phyloP scores from a whole-genome alignment of 768 basidiomycete species.

The Scleroderma bovista region DNA sequence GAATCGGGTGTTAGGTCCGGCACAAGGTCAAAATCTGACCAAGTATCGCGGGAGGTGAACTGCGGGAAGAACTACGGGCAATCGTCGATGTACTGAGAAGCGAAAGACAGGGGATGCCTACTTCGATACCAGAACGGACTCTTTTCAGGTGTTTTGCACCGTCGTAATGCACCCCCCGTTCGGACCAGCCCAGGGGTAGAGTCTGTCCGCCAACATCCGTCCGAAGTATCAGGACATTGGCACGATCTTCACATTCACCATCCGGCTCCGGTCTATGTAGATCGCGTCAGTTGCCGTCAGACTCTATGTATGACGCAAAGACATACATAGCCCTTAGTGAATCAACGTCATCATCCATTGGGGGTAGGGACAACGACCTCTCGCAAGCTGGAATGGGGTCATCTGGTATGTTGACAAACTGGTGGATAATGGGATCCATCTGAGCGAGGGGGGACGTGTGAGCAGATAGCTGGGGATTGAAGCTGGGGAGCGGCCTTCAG shows the following conservation, averaged over 20 bases:
- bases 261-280: neutral
- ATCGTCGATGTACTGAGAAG: neutral
- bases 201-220: neutral
- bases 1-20: conserved; percentile 5
- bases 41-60: neutral
- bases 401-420: neutral
- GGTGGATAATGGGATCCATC: neutral
- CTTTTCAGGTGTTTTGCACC: neutral
- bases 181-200: neutral
- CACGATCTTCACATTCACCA: neutral
- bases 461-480: neutral
- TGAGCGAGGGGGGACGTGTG: neutral
- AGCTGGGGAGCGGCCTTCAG: neutral
- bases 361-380: neutral
- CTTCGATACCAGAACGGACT: neutral
- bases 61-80: neutral
- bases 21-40: neutral
- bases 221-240: neutral
- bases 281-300: neutral
- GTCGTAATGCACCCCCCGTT: neutral
- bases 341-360: neutral
- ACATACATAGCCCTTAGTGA: neutral
- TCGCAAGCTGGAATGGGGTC: neutral
- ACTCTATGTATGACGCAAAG: neutral
- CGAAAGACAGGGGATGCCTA: neutral